Evolutionary conservation across 1,139 yeast genomes (phyloP).

Genomic region (Yamadazyma buinensis): DNA sequence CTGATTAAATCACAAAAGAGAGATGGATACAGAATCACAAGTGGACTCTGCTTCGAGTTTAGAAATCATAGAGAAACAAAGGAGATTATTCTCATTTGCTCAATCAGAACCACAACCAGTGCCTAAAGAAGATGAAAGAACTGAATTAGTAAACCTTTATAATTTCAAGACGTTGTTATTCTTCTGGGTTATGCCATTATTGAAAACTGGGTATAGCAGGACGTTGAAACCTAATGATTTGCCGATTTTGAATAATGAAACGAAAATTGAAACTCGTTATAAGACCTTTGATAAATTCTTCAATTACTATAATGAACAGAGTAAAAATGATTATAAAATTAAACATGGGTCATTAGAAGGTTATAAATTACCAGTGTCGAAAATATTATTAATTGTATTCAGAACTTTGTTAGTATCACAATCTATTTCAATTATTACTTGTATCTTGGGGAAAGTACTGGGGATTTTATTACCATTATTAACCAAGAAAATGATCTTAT

Average conservation of each 20-base stretch:
- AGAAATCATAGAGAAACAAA: constrained; percentile 17
- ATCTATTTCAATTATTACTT: constrained; percentile 18
- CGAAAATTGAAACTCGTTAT: constrained; percentile 48
- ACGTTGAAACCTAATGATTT: constrained; percentile 63
- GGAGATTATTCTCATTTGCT: constrained; percentile 14
- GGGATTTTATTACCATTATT: constrained; percentile 27
- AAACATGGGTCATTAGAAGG: constrained; percentile 16
- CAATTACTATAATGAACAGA: constrained; percentile 26
- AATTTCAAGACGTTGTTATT: constrained; percentile 35
- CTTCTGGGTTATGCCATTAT: constrained; percentile 57
- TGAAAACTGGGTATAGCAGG: constrained; percentile 63
- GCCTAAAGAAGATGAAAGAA: constrained; percentile 50
- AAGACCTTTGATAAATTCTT: constrained; percentile 28
- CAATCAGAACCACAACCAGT: constrained; percentile 44
- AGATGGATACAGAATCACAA: too few relatives aligned
- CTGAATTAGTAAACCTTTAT: constrained; percentile 27
- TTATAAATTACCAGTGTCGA: constrained; percentile 8
- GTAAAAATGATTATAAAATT: constrained; percentile 21
- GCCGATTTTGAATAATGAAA: constrained; percentile 47
- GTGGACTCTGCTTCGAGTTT: too few relatives aligned
- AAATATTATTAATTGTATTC: constrained; percentile 16
- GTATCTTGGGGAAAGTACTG: constrained; percentile 19
- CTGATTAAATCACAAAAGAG: too few relatives aligned
- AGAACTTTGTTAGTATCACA: constrained; percentile 29
- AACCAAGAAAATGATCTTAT: constrained; percentile 25